A percentile compares a stretch with the other conserved stretches of the same genome.
Conservation (phyloP, 2,329 filamentous ascomycete genomes). For the Pezizomycotina sp. region DNA sequence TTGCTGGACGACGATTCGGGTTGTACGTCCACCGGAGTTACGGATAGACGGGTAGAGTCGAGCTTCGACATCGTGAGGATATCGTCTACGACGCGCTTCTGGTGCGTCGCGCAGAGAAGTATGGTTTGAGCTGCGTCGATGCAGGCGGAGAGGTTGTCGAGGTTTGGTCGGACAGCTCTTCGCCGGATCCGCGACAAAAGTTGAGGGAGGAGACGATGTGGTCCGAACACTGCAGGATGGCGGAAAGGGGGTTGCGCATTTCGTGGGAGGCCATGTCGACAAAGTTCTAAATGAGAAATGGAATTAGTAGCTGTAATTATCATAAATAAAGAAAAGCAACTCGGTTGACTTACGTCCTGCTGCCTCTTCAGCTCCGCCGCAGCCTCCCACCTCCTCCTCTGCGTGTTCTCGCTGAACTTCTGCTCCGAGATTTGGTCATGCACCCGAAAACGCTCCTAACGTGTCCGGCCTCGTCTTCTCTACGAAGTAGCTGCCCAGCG, state of each 20-base stretch:
- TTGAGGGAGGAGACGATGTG: constrained; percentile 38
- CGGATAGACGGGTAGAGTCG: constrained; percentile 39
- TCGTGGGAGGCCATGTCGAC: constrained; percentile 47
- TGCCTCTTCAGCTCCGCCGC: constrained; percentile 64
- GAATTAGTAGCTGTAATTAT: constrained; percentile 1
- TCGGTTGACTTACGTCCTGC: constrained; percentile 32
- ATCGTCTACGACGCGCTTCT: constrained; percentile 55
- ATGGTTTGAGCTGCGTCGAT: constrained; percentile 67
- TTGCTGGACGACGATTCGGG: constrained; percentile 48
- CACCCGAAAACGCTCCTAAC: constrained; percentile 64
- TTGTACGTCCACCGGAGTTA: constrained; percentile 50
- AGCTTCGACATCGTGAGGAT: constrained; percentile 52
- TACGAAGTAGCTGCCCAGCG: constrained; percentile 58
- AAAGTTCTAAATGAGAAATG: constrained; percentile 40
- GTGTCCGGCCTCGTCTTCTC: constrained; percentile 47
- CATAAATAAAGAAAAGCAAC: neutral
- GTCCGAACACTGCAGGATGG: constrained; percentile 59
- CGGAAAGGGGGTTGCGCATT: constrained; percentile 52
- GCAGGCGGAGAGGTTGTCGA: constrained; percentile 23
- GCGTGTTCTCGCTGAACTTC: constrained; percentile 68
- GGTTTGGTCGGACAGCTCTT: constrained; percentile 23
- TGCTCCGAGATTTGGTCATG: constrained; percentile 76
- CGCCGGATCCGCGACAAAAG: constrained; percentile 6
- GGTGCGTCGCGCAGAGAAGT: constrained; percentile 60
- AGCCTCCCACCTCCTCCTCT: constrained; percentile 61